phyloP scores from a whole-genome alignment of 352 stramenopile species.

The Globisporangium canariense region DNA sequence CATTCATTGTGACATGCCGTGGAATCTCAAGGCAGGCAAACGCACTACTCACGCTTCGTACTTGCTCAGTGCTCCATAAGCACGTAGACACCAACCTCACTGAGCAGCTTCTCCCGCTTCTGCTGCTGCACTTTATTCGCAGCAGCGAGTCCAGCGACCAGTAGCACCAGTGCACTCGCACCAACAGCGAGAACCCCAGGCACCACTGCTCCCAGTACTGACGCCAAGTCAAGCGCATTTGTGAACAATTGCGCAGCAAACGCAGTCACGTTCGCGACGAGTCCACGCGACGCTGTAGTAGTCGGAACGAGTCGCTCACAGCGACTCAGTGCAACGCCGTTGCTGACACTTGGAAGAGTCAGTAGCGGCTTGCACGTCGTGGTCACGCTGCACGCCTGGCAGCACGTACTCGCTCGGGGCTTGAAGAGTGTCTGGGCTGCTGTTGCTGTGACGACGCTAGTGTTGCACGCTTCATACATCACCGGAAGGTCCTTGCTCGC shows the following conservation, averaged over 20 bases:
- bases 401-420: conserved; percentile 1
- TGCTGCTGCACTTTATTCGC: neutral
- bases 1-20: too few relatives aligned
- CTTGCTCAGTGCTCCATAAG: conserved; percentile 5
- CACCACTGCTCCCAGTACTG: neutral
- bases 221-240: neutral
- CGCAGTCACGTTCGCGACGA: neutral
- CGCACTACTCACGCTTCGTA: too few relatives aligned
- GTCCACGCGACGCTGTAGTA: neutral
- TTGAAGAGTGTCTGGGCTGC: conserved; percentile 7
- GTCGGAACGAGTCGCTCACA: conserved; percentile 5
- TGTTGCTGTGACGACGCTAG: conserved; percentile 3
- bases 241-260: neutral
- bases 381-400: conserved; percentile 7
- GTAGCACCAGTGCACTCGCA: neutral
- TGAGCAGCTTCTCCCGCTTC: neutral
- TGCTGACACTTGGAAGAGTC: neutral
- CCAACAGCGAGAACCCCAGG: neutral
- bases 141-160: neutral
- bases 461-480: conserved; percentile 6
- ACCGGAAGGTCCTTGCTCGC: neutral
- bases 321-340: neutral
- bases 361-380: conserved; percentile 6
- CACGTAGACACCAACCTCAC: neutral
- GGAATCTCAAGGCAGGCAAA: too few relatives aligned